Base-by-base conservation (phyloP, 1,284 basidiomycete species). In the Trametes pubescens region DNA sequence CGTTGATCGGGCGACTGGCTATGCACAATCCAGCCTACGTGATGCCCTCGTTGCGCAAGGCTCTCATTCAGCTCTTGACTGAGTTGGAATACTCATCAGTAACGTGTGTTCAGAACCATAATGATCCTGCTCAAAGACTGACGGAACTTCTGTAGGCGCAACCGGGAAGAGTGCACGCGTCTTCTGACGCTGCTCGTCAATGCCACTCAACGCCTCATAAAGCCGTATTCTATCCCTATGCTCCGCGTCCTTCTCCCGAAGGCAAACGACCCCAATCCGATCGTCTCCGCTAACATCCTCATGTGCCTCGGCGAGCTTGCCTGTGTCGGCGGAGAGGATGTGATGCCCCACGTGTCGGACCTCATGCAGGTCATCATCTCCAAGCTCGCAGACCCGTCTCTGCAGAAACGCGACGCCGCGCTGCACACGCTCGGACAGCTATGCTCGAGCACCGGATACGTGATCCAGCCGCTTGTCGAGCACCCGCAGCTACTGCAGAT, bases 11-110 rank as follows among this genome's bases (percentile, higher is more conserved):
- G 2, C 90, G 98, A 32, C 86, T 99, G 29, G 95, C 97, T 2
- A 89, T 91, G 73, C 94, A 98, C 79, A 99, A 99, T 73, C 98
- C 98, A 0, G 98, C 98, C 40, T 98, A 99, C 79, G 96, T 99
- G 37, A 99, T 99, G 93, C 97, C 98, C 4, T 97, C 95, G 7
- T 81, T 99, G 43, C 87, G 98, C 57, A 99, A 99, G 78, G 93
- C 96, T 2, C 83, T 99, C 61, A 98, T 99, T 65, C 97, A 99
- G 76, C 86, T 99, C 9, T 83, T 99, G 59, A 99, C 98, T 0
- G 98, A 99, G 78, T 82, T 99, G 52, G 97, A 99, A 78, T 99
- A 99, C 75, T 95, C 97, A 4, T 96, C 93, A 4, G 91, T 95
- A 59, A 87, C 88, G 92, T 95, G 53, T 24, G 70, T 67, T 1